Evolutionary conservation across 179 eudicot species (phyloP).

Genomic region (Heliamphora pulchella): DNA sequence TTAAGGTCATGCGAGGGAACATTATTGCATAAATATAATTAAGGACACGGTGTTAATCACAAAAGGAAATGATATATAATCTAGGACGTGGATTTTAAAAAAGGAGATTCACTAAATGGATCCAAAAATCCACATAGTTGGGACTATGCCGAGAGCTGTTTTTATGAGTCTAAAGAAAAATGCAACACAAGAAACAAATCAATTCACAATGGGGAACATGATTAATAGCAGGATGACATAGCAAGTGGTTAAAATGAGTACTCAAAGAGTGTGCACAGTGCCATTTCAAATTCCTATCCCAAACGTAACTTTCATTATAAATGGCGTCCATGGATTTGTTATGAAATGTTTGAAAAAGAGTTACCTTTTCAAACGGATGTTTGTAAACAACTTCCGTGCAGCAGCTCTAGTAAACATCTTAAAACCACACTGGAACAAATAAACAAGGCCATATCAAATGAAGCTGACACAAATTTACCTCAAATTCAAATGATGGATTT

Average conservation of each 20-base stretch:
- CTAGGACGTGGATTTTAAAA: not conserved
- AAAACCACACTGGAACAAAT: conserved; percentile 73
- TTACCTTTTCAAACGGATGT: conserved; percentile 84
- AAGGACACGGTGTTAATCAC: no score
- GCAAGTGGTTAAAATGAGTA: no score
- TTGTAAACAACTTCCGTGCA: conserved; percentile 74
- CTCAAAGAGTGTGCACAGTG: not conserved
- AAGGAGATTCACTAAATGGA: not conserved
- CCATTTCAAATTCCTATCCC: not conserved
- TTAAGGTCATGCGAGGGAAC: not conserved
- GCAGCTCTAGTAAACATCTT: conserved; percentile 99
- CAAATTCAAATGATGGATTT: not conserved
- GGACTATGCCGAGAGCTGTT: not conserved
- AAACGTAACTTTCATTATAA: no score
- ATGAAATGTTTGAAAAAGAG: not conserved
- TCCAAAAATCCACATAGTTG: not conserved
- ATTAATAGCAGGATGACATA: no score
- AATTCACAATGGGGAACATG: no score
- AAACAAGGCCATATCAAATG: conserved; percentile 6
- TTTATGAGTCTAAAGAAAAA: no score
- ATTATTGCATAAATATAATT: not conserved
- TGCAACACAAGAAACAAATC: no score
- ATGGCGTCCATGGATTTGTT: no score
- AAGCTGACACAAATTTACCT: not conserved
- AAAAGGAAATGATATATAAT: no score